Conservation (phyloP, 2,329 filamentous ascomycete genomes). For the Phialocephala subalpina region DNA sequence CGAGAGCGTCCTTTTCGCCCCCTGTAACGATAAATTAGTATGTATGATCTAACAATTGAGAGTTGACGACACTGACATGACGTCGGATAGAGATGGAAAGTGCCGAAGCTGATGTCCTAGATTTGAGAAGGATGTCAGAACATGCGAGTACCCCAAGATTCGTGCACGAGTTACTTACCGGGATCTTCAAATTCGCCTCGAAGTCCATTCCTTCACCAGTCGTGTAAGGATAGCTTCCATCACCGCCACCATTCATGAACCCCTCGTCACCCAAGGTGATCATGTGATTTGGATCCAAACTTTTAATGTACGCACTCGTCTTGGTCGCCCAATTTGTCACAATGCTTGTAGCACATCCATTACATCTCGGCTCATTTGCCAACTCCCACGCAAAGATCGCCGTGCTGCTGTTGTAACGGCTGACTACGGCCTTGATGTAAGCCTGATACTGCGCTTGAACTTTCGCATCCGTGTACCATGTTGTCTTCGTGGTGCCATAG, state of each 20-base stretch:
- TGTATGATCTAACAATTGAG: not conserved
- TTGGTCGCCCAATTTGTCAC: slow-evolving; percentile 66
- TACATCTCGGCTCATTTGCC: slow-evolving; percentile 72
- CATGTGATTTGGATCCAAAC: slow-evolving; percentile 66
- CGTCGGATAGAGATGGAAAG: slow-evolving; percentile 59
- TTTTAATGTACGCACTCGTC: slow-evolving; percentile 69
- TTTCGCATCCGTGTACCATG: slow-evolving; percentile 64
- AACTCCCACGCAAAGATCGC: slow-evolving; percentile 75
- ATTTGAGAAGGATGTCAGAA: slow-evolving; percentile 39
- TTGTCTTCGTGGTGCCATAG: slow-evolving; percentile 56
- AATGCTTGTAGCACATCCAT: slow-evolving; percentile 63
- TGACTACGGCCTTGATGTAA: slow-evolving; percentile 67
- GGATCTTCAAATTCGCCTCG: slow-evolving; percentile 48
- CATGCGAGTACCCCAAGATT: not conserved
- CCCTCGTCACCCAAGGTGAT: slow-evolving; percentile 72
- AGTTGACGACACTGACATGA: slow-evolving; percentile 42
- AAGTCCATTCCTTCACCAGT: slow-evolving; percentile 54
- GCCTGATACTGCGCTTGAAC: slow-evolving; percentile 64
- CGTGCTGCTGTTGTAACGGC: slow-evolving; percentile 63
- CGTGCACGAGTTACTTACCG: not conserved
- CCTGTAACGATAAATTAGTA: not conserved
- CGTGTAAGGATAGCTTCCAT: slow-evolving; percentile 53
- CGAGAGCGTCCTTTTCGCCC: slow-evolving; percentile 40
- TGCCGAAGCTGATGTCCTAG: slow-evolving; percentile 56
- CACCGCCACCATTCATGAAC: slow-evolving; percentile 49